Evolutionary conservation across 2,329 filamentous ascomycete genomes (phyloP).

Genomic region (Venturia effusa): DNA sequence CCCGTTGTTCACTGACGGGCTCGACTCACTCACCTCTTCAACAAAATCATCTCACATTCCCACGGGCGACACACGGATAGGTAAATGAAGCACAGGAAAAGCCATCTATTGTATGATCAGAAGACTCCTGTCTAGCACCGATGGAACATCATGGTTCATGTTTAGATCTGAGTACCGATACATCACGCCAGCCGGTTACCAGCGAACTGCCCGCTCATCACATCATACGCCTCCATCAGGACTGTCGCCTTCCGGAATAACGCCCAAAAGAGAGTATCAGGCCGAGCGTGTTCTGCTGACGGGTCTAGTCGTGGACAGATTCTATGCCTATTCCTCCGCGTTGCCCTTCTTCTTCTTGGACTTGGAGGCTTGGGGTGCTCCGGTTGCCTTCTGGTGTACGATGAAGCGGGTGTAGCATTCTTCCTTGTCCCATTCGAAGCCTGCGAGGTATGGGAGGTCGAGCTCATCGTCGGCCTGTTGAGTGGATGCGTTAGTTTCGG

Average conservation of each 20-base stretch:
- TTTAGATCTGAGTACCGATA: not conserved
- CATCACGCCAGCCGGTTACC: not conserved
- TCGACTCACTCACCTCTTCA: not conserved
- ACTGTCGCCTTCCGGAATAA: not conserved
- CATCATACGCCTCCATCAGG: not conserved
- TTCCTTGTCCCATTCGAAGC: constrained; percentile 94
- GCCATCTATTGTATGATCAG: not conserved
- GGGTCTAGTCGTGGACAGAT: not conserved
- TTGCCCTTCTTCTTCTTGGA: constrained; percentile 48
- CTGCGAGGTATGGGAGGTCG: constrained; percentile 74
- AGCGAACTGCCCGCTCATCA: not conserved
- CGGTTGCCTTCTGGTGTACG: constrained; percentile 8
- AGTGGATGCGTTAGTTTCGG: not conserved
- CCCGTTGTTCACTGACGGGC: not conserved
- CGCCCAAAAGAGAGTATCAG: not conserved
- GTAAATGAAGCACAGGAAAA: not conserved
- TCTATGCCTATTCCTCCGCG: constrained; percentile 15
- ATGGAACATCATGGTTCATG: not conserved
- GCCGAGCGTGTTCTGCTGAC: not conserved
- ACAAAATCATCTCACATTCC: not conserved
- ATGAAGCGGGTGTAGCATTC: constrained; percentile 82
- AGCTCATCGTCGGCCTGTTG: constrained; percentile 80
- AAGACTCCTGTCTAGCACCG: not conserved
- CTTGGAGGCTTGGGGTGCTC: constrained; percentile 25
- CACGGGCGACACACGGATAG: not conserved